Percentiles rank a stretch among this genome's conserved stretches.
Evolutionary conservation across 306 rosid genomes (phyloP).

Genomic region (Heteromeles arbutifolia): DNA sequence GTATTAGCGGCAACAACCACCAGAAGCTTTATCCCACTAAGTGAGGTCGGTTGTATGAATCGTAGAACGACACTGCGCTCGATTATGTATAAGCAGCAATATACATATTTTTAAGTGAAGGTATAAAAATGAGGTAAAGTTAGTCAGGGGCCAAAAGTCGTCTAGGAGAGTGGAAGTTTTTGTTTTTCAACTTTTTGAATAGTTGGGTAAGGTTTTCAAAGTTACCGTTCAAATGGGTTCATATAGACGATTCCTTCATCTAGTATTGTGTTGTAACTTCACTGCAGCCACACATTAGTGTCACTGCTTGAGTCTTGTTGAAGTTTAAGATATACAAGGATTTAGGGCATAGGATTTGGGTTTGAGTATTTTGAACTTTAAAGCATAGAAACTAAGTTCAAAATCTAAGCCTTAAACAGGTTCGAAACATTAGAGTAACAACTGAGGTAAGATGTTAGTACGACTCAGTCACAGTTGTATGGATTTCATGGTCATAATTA

Average conservation of each 20-base stretch:
- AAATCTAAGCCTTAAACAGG: background rate
- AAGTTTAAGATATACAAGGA: background rate
- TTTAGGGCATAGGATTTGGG: background rate
- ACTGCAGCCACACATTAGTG: background rate
- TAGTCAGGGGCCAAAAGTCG: background rate
- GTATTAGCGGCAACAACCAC: no score
- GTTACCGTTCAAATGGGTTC: background rate
- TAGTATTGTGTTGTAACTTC: background rate
- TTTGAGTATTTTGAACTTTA: background rate
- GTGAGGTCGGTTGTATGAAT: no score
- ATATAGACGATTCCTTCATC: no score
- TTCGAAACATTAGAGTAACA: background rate
- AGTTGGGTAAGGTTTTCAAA: background rate
- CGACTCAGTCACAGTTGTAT: background rate
- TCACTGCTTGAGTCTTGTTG: background rate
- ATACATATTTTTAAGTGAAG: background rate
- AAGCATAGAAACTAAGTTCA: background rate
- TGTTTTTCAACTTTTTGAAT: background rate
- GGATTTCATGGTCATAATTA: background rate
- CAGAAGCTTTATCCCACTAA: no score
- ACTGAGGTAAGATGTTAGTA: background rate
- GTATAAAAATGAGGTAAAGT: no score
- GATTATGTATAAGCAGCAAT: background rate
- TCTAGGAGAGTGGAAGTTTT: background rate
- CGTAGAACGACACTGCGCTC: no score